Evolutionary conservation across 257 asterid species (phyloP), one percentile per base, ranked within the genome.

Genomic region (Solanum lycopersicoides): DNA sequence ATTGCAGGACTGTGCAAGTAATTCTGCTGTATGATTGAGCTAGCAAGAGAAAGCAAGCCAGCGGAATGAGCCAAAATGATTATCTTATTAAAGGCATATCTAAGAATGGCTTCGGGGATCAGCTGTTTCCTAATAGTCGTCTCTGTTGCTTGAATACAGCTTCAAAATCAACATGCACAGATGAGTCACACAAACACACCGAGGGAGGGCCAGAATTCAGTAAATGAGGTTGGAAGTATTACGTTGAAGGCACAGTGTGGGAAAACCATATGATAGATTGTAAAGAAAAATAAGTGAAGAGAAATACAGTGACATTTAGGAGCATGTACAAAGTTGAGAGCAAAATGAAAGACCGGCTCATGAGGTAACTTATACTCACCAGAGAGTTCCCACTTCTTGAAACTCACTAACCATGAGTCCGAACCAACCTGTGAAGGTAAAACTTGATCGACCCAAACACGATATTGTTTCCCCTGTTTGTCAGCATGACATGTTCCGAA

Each of bases 361-460:
- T 37, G 21, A 28, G 85, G 91, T 30, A 59, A 80, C 32, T n/a
- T 37, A 50, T 86, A 76, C 93, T 90, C 86, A 95, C 99, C 98
- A 87, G 93, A 90, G 91, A 92, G 95, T 90, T 96, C 99, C 95
- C 98, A 97, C 85, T 93, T 97, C 97, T 95, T 97, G 91, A 94
- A 96, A 85, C 89, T 93, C 87, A 95, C 99, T 47, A 95, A 90
- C 99, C 99, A 97, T 2, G 94, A 90, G 86, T 93, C 96, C 12
- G 94, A 93, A 89, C 95, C 96, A 84, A 92, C 89, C 92, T 93
- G 93, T 82, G 53, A 76, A 59, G 98, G 92, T 45, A 96, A 84
- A 75, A 96, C 98, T 92, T 96, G 99, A 90, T 97, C 99, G 20
- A 96, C 98, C 98, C 98, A 97, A 84, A 95, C 93, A 59, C 93